A percentile compares a stretch with the other conserved stretches of the same genome.
phyloP scores from a whole-genome alignment of 108 stramenopile genomes.

The Cyclotella choctawhatcheeana region DNA sequence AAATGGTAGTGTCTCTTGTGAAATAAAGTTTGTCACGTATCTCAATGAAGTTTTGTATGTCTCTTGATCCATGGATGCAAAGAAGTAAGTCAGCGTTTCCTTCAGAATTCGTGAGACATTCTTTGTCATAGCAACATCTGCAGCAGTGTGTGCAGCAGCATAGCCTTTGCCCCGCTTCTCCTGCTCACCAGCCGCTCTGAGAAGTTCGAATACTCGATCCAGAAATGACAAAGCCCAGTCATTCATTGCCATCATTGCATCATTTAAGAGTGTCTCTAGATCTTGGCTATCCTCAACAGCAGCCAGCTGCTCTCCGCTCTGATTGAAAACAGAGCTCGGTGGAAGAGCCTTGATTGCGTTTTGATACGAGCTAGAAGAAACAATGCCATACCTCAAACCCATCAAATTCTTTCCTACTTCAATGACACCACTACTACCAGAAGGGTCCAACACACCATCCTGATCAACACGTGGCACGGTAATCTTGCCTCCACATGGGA shows the following conservation, averaged over 20 bases:
- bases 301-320: slow-evolving; percentile 35
- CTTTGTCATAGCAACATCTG: slow-evolving; percentile 76
- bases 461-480: slow-evolving; percentile 4
- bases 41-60: slow-evolving; percentile 64
- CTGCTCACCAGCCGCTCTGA: slow-evolving; percentile 81
- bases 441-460: slow-evolving; percentile 9
- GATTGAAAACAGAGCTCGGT: slow-evolving; percentile 62
- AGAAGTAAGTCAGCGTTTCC: slow-evolving; percentile 78
- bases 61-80: slow-evolving; percentile 78
- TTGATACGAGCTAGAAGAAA: slow-evolving; percentile 55
- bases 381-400: slow-evolving; percentile 41
- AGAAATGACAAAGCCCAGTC: slow-evolving; percentile 88
- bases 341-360: slow-evolving; percentile 63
- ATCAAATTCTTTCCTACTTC: slow-evolving; percentile 61
- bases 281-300: slow-evolving; percentile 32
- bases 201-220: slow-evolving; percentile 80
- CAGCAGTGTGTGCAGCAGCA: slow-evolving; percentile 73
- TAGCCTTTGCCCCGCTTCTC: slow-evolving; percentile 80
- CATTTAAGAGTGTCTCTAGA: slow-evolving; percentile 54
- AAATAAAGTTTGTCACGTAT: slow-evolving; percentile 69
- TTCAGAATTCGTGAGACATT: slow-evolving; percentile 83
- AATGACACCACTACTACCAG: slow-evolving; percentile 47
- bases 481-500: slow-evolving; percentile 69
- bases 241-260: slow-evolving; percentile 70
- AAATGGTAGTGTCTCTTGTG: slow-evolving; percentile 77